Base-by-base conservation (phyloP, 2,329 filamentous ascomycete species). In the Gliomastix tumulicola region DNA sequence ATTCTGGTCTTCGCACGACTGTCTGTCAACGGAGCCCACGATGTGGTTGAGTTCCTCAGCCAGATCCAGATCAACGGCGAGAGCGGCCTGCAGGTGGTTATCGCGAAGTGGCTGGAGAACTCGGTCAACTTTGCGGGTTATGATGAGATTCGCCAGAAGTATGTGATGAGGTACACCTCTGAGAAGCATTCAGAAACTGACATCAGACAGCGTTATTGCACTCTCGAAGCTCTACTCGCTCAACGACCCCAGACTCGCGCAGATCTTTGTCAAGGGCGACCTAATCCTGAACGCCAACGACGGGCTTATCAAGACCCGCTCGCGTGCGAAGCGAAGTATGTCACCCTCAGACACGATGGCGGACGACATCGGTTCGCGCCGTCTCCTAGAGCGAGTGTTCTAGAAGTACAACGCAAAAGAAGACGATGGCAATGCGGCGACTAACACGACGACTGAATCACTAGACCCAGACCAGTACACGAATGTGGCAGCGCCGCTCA, bases 101-200 rank as follows among this genome's bases (percentile, higher is more conserved):
- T 97, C 46, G 75, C 81, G 61, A 96, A 97, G 63, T 98, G 92
- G 92, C 70, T 98, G 2, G 92, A 97, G 65, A 95, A 97, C 60
- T 95, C 88, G 5, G 77, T 94, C 59, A 94, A 84, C 59, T 98
- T 98, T 62, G 88, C 88, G n/a, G 92, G 92, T 11, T 98, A 96
- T 50, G 89, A 97, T 50, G 90, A 96, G 59, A 97, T 97, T 49
- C 79, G 89, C 48, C 88, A 96, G 60, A 98, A 97, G 85, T 89
- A 68, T 60, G 80, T 27, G 6, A 18, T 8, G n/a, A 15, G 22
- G 34, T 13, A 37, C 19, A 30, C 15, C 16, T 7, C 35, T 42
- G 34, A 61, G 66, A 51, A 68, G 45, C 20, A 32, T 25, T 13
- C n/a, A n/a, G n/a, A n/a, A n/a, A 16, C 25, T 28, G 17, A 28